A percentile compares a stretch with the other conserved stretches of the same genome.
Conservation (phyloP, 108 stramenopile genomes). For the Skeletonema tropicum region DNA sequence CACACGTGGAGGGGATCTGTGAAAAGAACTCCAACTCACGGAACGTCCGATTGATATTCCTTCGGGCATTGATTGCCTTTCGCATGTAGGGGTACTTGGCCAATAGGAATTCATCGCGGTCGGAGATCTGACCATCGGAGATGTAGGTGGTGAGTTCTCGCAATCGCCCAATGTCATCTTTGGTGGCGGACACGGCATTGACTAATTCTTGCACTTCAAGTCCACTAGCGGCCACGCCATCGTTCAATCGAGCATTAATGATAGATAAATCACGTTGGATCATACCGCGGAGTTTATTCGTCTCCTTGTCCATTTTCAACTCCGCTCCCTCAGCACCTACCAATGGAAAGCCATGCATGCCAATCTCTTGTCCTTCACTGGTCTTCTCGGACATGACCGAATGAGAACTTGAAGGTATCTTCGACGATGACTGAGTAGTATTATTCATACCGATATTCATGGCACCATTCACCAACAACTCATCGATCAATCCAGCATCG, state of each 20-base stretch:
- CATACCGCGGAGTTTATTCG: slow-evolving; percentile 67
- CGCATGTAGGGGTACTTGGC: slow-evolving; percentile 80
- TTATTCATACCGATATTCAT: slow-evolving; percentile 27
- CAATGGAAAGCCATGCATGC: slow-evolving; percentile 69
- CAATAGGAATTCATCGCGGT: slow-evolving; percentile 62
- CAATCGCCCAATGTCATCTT: slow-evolving; percentile 79
- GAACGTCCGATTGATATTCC: slow-evolving; percentile 82
- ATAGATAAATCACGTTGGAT: slow-evolving; percentile 75
- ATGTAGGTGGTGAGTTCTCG: slow-evolving; percentile 89
- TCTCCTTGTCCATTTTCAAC: slow-evolving; percentile 90
- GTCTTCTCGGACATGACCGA: slow-evolving; percentile 26
- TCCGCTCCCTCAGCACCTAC: slow-evolving; percentile 55
- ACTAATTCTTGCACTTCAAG: slow-evolving; percentile 89
- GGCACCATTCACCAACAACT: slow-evolving; percentile 76
- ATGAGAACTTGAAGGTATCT: background rate
- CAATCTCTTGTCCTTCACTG: slow-evolving; percentile 77
- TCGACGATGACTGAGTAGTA: background rate
- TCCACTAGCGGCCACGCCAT: slow-evolving; percentile 88
- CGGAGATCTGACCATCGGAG: slow-evolving; percentile 49
- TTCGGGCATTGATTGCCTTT: slow-evolving; percentile 80
- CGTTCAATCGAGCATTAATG: slow-evolving; percentile 85
- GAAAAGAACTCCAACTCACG: slow-evolving; percentile 88
- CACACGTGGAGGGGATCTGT: slow-evolving; percentile 85
- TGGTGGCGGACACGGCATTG: slow-evolving; percentile 81
- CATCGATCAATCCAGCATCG: slow-evolving; percentile 89